Evolutionary conservation across 2,329 filamentous ascomycete species (phyloP).

Genomic region (Plenodomus biglobosus): DNA sequence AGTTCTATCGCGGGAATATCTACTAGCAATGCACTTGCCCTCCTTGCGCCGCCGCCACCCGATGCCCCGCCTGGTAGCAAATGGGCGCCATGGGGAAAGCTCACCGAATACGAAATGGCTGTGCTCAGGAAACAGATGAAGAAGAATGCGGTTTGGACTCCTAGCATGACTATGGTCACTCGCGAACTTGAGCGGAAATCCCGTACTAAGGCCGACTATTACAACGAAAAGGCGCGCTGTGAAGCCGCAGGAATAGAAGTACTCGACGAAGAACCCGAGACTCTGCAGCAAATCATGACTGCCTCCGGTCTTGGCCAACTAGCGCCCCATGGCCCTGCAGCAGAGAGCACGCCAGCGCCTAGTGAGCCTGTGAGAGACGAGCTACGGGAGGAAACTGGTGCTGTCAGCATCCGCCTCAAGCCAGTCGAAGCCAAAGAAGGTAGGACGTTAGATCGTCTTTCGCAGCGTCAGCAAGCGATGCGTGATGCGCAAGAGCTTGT

Average conservation of each 20-base stretch:
- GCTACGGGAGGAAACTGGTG: slow-evolving; percentile 60
- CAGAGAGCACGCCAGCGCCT: slow-evolving; percentile 13
- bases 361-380: slow-evolving; percentile 17
- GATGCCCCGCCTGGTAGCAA: slow-evolving; percentile 62
- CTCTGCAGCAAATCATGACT: slow-evolving; percentile 24
- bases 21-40: slow-evolving; percentile 62
- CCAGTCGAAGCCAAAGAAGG: slow-evolving; percentile 78
- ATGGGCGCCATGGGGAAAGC: slow-evolving; percentile 63
- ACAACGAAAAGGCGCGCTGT: slow-evolving; percentile 58
- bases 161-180: slow-evolving; percentile 82
- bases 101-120: slow-evolving; percentile 69
- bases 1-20: slow-evolving; percentile 59
- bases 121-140: slow-evolving; percentile 83
- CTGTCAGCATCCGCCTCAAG: slow-evolving; percentile 74
- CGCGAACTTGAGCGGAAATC: slow-evolving; percentile 72
- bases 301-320: slow-evolving; percentile 20
- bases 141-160: slow-evolving; percentile 85
- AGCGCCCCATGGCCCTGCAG: slow-evolving; percentile 12
- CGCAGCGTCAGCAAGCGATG: slow-evolving; percentile 55
- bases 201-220: slow-evolving; percentile 53
- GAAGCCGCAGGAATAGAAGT: slow-evolving; percentile 67
- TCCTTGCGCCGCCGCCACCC: slow-evolving; percentile 60
- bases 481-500: slow-evolving; percentile 43
- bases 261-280: slow-evolving; percentile 55
- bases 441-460: slow-evolving; percentile 71